phyloP scores from a whole-genome alignment of 768 basidiomycete species.

The Lactarius hatsudake region DNA sequence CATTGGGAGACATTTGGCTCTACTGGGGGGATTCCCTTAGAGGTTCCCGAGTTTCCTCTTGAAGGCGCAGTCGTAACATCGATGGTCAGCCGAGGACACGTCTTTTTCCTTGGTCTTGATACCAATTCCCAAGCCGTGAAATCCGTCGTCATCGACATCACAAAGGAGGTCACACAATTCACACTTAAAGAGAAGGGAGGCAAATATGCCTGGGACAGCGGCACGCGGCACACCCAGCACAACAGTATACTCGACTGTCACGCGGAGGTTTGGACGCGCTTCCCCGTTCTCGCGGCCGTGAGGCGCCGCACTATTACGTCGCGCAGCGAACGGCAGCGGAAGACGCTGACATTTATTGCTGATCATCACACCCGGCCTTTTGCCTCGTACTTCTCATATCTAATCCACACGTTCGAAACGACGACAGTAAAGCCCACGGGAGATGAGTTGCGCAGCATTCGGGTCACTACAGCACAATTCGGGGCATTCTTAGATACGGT shows the following conservation, averaged over 20 bases:
- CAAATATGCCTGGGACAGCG: constrained; percentile 24
- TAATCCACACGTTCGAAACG: constrained; percentile 47
- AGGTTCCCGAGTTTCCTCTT: constrained; percentile 32
- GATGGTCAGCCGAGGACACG: constrained; percentile 39
- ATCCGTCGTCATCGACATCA: constrained; percentile 53
- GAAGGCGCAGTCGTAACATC: constrained; percentile 43
- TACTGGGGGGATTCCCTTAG: constrained; percentile 40
- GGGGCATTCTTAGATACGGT: constrained; percentile 29
- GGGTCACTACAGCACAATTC: constrained; percentile 36
- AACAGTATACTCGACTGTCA: constrained; percentile 35
- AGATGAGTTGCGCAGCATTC: constrained; percentile 40
- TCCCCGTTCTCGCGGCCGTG: constrained; percentile 21
- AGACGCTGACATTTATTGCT: constrained; percentile 45
- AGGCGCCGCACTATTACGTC: constrained; percentile 17
- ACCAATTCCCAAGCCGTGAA: constrained; percentile 32
- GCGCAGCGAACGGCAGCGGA: constrained; percentile 32
- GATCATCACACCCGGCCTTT: constrained; percentile 39
- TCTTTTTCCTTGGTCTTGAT: constrained; percentile 46
- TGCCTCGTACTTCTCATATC: constrained; percentile 42
- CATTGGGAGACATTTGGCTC: constrained; percentile 61
- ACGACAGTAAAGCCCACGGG: constrained; percentile 52
- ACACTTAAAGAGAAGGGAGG: constrained; percentile 47
- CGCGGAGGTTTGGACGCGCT: constrained; percentile 17
- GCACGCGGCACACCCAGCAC: constrained; percentile 34
- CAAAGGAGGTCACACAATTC: constrained; percentile 54